phyloP scores from a whole-genome alignment of 169 alveolate genomes.

The Eimeria nieschulzi region DNA sequence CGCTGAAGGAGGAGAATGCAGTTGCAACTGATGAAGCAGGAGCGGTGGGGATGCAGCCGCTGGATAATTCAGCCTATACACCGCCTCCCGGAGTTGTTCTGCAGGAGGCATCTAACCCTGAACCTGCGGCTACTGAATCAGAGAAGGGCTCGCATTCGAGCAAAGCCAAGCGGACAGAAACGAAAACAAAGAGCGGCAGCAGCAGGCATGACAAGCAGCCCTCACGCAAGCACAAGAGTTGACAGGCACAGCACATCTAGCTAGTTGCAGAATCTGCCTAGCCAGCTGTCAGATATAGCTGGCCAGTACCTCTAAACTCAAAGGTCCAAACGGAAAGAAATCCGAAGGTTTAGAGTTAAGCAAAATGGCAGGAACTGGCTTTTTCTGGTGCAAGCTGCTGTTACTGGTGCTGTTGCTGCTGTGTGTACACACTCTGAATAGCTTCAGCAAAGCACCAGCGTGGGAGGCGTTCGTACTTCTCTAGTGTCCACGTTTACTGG shows the following conservation, averaged over 20 bases:
- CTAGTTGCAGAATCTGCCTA: no score
- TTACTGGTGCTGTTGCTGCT: no score
- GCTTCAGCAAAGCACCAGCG: no score
- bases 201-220: constrained; percentile 9
- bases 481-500: no score
- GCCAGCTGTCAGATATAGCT: no score
- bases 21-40: neutral
- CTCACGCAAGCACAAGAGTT: constrained; percentile 40
- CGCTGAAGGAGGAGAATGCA: neutral
- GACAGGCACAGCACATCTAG: neutral
- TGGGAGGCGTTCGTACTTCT: no score
- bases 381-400: no score
- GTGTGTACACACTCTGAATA: no score
- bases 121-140: neutral
- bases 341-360: no score
- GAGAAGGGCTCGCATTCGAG: neutral
- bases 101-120: neutral
- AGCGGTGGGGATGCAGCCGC: neutral
- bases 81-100: neutral
- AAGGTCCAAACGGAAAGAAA: no score
- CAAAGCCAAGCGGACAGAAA: constrained; percentile 11
- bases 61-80: neutral
- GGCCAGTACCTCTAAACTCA: no score
- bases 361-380: no score
- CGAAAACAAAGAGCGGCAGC: neutral